Evolutionary conservation across 305 asterid species (phyloP), one percentile per base, ranked within the genome.

Genomic region (Fraxinus paxiana): DNA sequence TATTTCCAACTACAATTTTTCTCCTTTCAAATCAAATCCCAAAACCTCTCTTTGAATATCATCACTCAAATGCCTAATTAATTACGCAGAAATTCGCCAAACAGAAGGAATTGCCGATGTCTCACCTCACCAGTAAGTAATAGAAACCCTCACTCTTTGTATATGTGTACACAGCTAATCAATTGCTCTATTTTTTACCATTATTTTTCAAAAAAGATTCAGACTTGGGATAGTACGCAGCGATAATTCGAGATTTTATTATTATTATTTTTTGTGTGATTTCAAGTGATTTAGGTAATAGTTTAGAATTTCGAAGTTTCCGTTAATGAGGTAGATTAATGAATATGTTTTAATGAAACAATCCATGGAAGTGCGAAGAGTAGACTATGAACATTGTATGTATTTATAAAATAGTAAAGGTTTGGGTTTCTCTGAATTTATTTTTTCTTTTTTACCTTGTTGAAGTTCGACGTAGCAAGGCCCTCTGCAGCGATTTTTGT

Each of bases 121-220:
- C 18, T 20, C 34, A 59, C 85, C n/a, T 26, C 82, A 54, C 48
- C 83, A 80, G 79, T 77, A 30, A 75, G 78, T 71, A 37, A 17
- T 41, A 43, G 61, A 78, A 59, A 76, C 80, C 75, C 18, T 74
- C 6, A 15, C 24, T 51, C 34, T 41, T 12, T 75, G 30, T 74
- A 8, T 9, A 18, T 18, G 17, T 9, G 26, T 73, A 7, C 22
- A 51, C 61, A 9, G 0, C 2, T 41, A 26, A 65, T 10, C n/a
- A 65, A 65, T 12, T 65, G n/a, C 6, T 65, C 34, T 10, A 51
- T 51, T 51, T 51, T n/a, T 51, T 5, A n/a, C 10, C 24, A n/a
- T 51, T 51, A n/a, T 51, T 51, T 51, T 51, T 51, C 24, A n/a
- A n/a, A n/a, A 51, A n/a, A 4, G 63, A 51, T n/a, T n/a, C 22